Evolutionary conservation across 441 rosid species (phyloP), one percentile per base, ranked within the genome.

Genomic region (Breynia disticha): DNA sequence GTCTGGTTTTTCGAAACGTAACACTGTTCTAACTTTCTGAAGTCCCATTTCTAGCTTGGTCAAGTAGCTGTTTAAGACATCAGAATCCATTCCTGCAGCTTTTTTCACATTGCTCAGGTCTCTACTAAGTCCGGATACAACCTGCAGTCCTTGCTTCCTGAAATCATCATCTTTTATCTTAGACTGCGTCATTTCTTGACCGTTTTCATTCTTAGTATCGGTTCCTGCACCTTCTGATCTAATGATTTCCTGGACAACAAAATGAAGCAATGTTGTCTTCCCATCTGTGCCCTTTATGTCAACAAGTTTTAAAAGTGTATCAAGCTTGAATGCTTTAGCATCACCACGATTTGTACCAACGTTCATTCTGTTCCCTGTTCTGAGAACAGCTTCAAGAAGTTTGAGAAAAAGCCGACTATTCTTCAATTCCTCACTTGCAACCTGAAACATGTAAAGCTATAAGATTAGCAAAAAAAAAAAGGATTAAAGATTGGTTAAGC

Each of bases 341-440:
- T 84, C 98, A 22, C 98, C 98, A 0, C 98, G 97, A 55, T 86
- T 88, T 16, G 98, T 93, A 56, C 97, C 98, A 61, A 88, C 93
- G 50, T 93, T 93, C 97, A 93, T 88, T 60, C 96, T 68, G 65
- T 93, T 93, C 52, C 97, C 98, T 16, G 96, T 81, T 75, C 82
- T 82, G 42, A 93, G 76, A 74, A 88, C 97, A 63, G 98, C 98
- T 65, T 93, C 95, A 15, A 93, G 91, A 50, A 93, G 95, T 76
- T 93, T 89, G 51, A 85, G 57, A 68, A 93, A 93, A 58, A 88
- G 56, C 59, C 95, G 81, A 73, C 98, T 86, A 59, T 83, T 83
- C 79, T 77, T 86, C 78, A 86, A 64, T 65, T 93, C 97, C 61
- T 84, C 78, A 58, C 96, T 88, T 42, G 98, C 98, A 42, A 49